A percentile compares a stretch with the other conserved stretches of the same genome.
phyloP scores from a whole-genome alignment of 345 rosid genomes.

The Arabidopsis suecica region DNA sequence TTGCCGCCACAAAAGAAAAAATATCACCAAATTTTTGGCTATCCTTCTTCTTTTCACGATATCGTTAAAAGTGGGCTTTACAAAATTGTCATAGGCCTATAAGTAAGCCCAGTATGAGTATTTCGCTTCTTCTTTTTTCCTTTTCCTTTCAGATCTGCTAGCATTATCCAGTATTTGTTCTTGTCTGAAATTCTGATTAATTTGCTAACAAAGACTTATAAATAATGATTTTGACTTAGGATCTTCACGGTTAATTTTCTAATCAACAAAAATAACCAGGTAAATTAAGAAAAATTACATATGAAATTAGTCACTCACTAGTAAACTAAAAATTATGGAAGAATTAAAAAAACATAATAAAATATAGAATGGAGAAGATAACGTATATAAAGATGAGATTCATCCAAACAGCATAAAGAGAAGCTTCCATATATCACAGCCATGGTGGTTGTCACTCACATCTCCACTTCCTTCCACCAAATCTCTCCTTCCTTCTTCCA shows the following conservation, averaged over 20 bases:
- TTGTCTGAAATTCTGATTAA: no score
- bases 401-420: not conserved
- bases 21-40: no score
- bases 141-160: no score
- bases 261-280: not conserved
- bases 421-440: constrained; percentile 42
- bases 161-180: no score
- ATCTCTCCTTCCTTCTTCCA: constrained; percentile 61
- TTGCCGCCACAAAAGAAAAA: no score
- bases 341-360: no score
- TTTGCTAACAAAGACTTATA: no score
- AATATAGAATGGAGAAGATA: constrained; percentile 38
- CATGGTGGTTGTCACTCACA: constrained; percentile 57
- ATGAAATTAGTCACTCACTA: no score
- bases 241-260: no score
- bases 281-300: no score
- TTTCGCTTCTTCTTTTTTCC: not conserved
- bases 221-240: no score
- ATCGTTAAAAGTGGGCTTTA: not conserved
- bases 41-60: no score
- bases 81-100: not conserved
- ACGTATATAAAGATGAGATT: constrained; percentile 59
- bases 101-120: not conserved
- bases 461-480: constrained; percentile 54
- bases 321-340: not conserved